phyloP scores from a whole-genome alignment of 306 rosid species.

The Lathyrus sativus region DNA sequence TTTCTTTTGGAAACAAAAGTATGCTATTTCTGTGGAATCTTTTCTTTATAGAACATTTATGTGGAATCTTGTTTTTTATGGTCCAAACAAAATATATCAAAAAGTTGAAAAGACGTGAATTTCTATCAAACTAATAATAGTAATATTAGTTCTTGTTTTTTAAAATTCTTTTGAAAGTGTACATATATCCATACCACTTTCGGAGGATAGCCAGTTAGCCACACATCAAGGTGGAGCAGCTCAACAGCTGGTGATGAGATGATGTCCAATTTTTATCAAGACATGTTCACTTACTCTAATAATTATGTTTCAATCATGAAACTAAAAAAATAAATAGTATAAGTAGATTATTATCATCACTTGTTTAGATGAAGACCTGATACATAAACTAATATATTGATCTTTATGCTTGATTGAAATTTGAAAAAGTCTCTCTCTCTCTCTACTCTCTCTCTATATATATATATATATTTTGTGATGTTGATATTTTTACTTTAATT shows the following conservation, averaged over 20 bases:
- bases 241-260: neutral
- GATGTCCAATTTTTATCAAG: neutral
- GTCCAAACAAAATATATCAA: neutral
- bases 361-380: too few species aligned
- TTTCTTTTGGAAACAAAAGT: too few species aligned
- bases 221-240: constrained; percentile 2
- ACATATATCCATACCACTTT: neutral
- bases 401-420: too few species aligned
- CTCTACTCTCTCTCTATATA: too few species aligned
- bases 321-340: neutral
- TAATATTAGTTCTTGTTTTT: neutral
- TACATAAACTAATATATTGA: too few species aligned
- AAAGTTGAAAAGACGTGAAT: neutral
- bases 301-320: neutral
- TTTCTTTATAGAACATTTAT: too few species aligned
- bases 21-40: too few species aligned
- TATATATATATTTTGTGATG: too few species aligned
- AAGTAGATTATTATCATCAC: too few species aligned
- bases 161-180: constrained; percentile 3
- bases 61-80: too few species aligned
- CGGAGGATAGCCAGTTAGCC: neutral
- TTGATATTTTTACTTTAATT: too few species aligned
- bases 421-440: too few species aligned
- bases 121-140: neutral
- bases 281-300: neutral